Conservation (phyloP, 2,329 filamentous ascomycete species). For the Piedraia hortae region DNA sequence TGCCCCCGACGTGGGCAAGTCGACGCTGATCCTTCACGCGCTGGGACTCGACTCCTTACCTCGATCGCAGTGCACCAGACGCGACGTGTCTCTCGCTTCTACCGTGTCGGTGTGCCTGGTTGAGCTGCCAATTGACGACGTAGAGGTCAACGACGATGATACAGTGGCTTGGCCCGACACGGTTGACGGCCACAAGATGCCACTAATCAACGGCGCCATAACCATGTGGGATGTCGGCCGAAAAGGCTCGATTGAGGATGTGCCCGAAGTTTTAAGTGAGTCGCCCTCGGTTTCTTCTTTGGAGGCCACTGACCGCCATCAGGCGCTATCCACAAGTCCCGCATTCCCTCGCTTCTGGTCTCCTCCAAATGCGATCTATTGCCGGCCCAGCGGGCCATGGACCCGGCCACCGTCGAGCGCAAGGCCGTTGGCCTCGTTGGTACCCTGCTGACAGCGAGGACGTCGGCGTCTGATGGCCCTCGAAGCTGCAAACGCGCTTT, state of each 20-base stretch:
- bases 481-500: slow-evolving; percentile 52
- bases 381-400: slow-evolving; percentile 39
- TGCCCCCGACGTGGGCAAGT: slow-evolving; percentile 26
- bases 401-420: slow-evolving; percentile 37
- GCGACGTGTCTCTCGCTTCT: slow-evolving; percentile 27
- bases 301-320: no score
- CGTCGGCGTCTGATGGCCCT: no score
- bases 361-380: slow-evolving; percentile 75
- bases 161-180: slow-evolving; percentile 29
- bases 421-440: slow-evolving; percentile 30
- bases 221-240: slow-evolving; percentile 73
- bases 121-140: slow-evolving; percentile 26
- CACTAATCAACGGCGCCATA: slow-evolving; percentile 51
- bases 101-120: slow-evolving; percentile 29
- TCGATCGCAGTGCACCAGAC: slow-evolving; percentile 16
- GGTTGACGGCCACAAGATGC: slow-evolving; percentile 37
- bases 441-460: slow-evolving; percentile 44
- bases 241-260: slow-evolving; percentile 41
- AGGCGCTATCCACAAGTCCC: slow-evolving; percentile 49
- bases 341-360: slow-evolving; percentile 52
- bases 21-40: slow-evolving; percentile 29
- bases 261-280: slow-evolving; percentile 58
- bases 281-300: slow-evolving; percentile 6
- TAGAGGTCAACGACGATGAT: slow-evolving; percentile 22
- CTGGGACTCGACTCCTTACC: slow-evolving; percentile 24